A percentile compares a stretch with the other conserved stretches of the same genome.
Evolutionary conservation across 352 stramenopile species (phyloP).

Genomic region (Globisporangium splendens): DNA sequence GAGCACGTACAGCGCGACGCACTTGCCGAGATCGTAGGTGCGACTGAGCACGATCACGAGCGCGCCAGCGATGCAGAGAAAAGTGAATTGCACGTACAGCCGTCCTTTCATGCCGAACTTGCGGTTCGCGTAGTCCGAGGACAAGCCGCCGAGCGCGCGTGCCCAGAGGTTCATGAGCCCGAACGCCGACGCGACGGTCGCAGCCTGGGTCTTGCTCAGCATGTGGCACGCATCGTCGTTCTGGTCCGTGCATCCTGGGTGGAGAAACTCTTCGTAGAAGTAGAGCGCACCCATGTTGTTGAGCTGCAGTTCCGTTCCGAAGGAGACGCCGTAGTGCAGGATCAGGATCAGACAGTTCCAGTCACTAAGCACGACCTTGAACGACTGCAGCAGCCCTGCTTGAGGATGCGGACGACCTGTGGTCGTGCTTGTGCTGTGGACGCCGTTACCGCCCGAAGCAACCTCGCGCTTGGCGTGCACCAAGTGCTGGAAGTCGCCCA

Average conservation of each 20-base stretch:
- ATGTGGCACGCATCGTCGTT: conserved; percentile 29
- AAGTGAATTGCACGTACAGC: conserved; percentile 77
- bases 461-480: conserved; percentile 52
- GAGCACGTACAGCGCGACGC: conserved; percentile 87
- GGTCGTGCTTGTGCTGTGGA: conserved; percentile 22
- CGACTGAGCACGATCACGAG: conserved; percentile 89
- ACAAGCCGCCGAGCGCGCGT: conserved; percentile 81
- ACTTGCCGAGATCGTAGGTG: conserved; percentile 55
- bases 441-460: neutral
- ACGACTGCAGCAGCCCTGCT: conserved; percentile 30
- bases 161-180: conserved; percentile 94
- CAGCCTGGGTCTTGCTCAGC: conserved; percentile 60
- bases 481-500: conserved; percentile 91
- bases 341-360: conserved; percentile 92
- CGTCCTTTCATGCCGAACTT: conserved; percentile 89
- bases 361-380: conserved; percentile 67
- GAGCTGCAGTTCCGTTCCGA: conserved; percentile 94
- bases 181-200: conserved; percentile 89
- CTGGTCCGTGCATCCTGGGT: conserved; percentile 33
- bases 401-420: conserved; percentile 15
- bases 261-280: conserved; percentile 89
- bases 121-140: conserved; percentile 83
- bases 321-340: conserved; percentile 92
- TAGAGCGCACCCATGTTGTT: conserved; percentile 95
- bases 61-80: conserved; percentile 67